These are phyloP conservation scores for Elsinoe necatrix DNA, from an alignment of 2,329 filamentous ascomycete species.

Conservation along the genomic window DNA sequence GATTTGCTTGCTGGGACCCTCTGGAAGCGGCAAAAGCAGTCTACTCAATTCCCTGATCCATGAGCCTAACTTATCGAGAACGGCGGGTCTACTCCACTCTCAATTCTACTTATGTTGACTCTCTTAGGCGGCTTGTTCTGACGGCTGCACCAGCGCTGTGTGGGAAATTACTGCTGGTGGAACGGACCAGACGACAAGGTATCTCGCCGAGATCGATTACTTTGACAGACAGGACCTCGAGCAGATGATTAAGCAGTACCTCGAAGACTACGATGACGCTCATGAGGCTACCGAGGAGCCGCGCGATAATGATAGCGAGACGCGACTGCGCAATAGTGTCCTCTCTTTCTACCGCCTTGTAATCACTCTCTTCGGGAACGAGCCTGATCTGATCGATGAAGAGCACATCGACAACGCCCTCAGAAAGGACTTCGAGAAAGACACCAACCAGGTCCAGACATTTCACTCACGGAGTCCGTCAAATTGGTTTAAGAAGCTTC, in stretches of 20 bases:
- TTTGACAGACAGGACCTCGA: slow-evolving; percentile 15
- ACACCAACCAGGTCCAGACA: background rate
- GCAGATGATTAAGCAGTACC: slow-evolving; percentile 14
- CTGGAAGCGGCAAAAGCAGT: background rate
- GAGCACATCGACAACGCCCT: background rate
- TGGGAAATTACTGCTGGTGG: background rate
- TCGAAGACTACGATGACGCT: slow-evolving; percentile 17
- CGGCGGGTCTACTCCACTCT: background rate
- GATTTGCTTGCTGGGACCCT: background rate
- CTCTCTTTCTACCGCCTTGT: slow-evolving; percentile 18
- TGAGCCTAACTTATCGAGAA: background rate
- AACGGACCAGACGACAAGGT: background rate
- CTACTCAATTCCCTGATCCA: background rate
- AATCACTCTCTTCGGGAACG: slow-evolving; percentile 19
- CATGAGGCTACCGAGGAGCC: slow-evolving; percentile 17
- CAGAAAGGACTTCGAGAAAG: background rate
- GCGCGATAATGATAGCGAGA: slow-evolving; percentile 17
- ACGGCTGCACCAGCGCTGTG: background rate
- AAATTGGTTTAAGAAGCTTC: background rate
- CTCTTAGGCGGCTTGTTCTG: background rate
- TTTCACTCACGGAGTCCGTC: background rate
- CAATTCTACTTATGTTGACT: background rate
- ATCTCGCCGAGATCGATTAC: slow-evolving; percentile 16
- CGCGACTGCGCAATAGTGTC: slow-evolving; percentile 11
- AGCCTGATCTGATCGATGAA: background rate